Base-by-base conservation (phyloP, 805 yeast genomes). In the Wickerhamiella occidentalis region DNA sequence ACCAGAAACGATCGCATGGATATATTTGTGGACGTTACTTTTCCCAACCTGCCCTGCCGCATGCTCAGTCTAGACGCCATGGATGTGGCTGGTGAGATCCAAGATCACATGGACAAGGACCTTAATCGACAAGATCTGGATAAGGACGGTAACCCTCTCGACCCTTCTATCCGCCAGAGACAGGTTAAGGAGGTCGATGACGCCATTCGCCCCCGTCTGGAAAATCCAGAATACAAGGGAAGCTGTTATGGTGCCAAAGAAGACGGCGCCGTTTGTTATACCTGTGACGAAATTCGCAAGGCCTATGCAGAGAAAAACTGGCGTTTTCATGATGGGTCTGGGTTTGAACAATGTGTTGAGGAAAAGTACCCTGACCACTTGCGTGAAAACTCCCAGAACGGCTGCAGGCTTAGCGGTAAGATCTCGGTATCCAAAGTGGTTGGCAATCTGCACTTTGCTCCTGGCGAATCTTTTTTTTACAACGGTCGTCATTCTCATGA, bases 391-490 rank as follows among this genome's bases (percentile, higher is more conserved):
- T 67, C 85, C 48, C 61, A 71, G 51, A 95, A 90, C 67, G 98
- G 98, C 23, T 92, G 98, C 66, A 75, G 94, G 55, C 72, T 92
- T 37, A 73, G 75, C 54, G 98, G 98, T 26, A 71, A 75, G 19
- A 81, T 94, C 6, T 70, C 77, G 56, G 77, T 92, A 60, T 85
- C 85, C 65, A 78, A 94, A 67, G 82, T 92, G 40, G 80, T 82
- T 19, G 98, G 98, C 44, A 83, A 85, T 60, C 68, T 92, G 54
- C 97, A 92, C 68, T 87, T 92, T 72, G 96, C 96, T 1, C 97
- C 98, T 3, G 98, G 98, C 37, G 78, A 82, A 22, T 79, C 94
- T 1, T 73, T 71, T 58, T 75, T 80, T 36, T 64, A 67, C 51
- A 65, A 68, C 8, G 73, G 74, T 46, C 55, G 52, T 45, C 98